Evolutionary conservation across 768 basidiomycete species (phyloP), one percentile per base, ranked within the genome.

Genomic region (Glaciozyma antarctica): DNA sequence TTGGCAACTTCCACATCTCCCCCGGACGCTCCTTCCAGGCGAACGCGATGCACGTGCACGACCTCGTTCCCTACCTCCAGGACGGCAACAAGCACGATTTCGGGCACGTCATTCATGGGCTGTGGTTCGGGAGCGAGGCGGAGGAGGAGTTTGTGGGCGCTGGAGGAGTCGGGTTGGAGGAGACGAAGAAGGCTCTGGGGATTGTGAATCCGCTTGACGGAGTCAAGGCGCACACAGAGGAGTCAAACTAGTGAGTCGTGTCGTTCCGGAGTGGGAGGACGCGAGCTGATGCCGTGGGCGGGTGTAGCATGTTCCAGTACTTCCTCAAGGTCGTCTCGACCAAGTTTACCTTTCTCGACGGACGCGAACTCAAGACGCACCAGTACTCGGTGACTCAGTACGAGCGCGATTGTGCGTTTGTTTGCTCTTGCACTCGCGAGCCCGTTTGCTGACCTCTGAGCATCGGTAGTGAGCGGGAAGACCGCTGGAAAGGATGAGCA

Each of bases 321-420:
- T 98, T 97, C 84, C 81, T 99, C 74, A 99, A 38, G 32, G 94
- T 99, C 53, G 95, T 99, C 48, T 90, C 91, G 10, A 99, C 94
- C 3, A 87, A 88, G 75, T 97, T 95, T 79, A 82, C 84, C 67
- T 88, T 86, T n/a, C 79, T 94, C 32, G 83, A 87, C 66, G 87
- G 85, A 38, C 82, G 86, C 71, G 71, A 90, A 83, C 81, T 91
- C 73, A 86, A 89, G 68, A 86, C 90, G 6, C 89, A 94, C 74
- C 94, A 99, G 77, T 98, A 95, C 77, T 93, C 90, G 73, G 86
- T 87, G 9, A 98, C 94, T 3, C 88, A 90, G 69, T 99, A 97
- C 76, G 95, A 98, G 77, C 86, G 95, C 26, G 91, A 99, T 76
- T 79, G 98, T 61, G 75, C 38, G 69, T 60, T 2, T 2, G n/a